These are phyloP conservation scores for Furcasterigmium furcatum DNA, from an alignment of 2,329 filamentous ascomycete genomes.

Conservation along the genomic window DNA sequence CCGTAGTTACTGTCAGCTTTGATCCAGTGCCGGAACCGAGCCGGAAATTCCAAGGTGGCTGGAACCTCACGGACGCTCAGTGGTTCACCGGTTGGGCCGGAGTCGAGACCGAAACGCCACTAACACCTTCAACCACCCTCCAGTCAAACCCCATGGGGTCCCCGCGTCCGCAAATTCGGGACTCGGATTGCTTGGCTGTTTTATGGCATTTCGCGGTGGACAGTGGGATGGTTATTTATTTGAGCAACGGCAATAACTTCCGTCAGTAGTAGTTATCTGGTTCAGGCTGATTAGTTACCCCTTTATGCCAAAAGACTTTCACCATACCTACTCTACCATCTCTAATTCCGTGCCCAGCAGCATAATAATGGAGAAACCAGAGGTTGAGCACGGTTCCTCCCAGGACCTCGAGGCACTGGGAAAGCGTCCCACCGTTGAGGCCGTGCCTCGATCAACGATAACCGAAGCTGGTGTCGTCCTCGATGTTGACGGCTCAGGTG, in stretches of 20 bases:
- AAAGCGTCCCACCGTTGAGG: background rate
- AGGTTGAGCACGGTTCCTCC: constrained; percentile 1
- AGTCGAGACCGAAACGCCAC: background rate
- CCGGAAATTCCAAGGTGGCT: constrained; percentile 2
- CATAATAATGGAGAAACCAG: background rate
- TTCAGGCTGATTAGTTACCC: background rate
- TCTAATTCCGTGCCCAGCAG: background rate
- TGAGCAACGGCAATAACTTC: background rate
- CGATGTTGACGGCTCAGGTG: background rate
- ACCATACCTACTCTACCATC: too few relatives aligned
- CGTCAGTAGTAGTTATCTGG: background rate
- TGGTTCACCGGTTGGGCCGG: background rate
- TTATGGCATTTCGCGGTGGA: background rate
- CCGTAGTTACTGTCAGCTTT: background rate
- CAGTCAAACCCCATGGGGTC: background rate
- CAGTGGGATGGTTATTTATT: background rate
- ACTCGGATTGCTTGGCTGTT: background rate
- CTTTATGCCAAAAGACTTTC: background rate
- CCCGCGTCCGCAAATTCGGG: constrained; percentile 1
- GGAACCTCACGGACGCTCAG: background rate
- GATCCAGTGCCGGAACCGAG: background rate
- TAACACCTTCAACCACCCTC: background rate
- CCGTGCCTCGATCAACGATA: background rate
- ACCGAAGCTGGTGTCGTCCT: constrained; percentile 1
- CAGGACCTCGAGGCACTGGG: background rate